Evolutionary conservation across 805 yeast genomes (phyloP).

Genomic region (Lachancea thermotolerans): DNA sequence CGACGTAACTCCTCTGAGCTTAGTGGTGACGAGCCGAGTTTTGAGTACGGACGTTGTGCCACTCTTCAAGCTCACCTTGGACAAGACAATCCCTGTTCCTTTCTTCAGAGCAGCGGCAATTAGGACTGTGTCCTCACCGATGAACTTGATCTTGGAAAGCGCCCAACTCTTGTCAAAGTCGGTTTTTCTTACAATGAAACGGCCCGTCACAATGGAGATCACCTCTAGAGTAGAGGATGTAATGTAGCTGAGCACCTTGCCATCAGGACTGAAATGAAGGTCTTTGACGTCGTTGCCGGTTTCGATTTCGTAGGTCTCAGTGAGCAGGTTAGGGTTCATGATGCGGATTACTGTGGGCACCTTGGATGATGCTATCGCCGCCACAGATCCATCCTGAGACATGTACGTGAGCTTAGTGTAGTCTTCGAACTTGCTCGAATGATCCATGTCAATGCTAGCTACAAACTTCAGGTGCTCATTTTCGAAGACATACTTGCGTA

Average conservation of each 20-base stretch:
- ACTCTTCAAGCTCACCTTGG: conserved; percentile 22
- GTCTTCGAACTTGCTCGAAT: conserved; percentile 44
- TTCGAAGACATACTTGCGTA: conserved; percentile 58
- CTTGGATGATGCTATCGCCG: conserved; percentile 63
- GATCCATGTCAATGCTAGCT: conserved; percentile 50
- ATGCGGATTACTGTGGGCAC: conserved; percentile 58
- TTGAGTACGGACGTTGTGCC: conserved; percentile 18
- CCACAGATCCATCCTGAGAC: conserved; percentile 52
- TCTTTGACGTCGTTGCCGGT: conserved; percentile 57
- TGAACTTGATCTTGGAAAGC: conserved; percentile 33
- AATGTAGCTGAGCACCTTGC: conserved; percentile 55
- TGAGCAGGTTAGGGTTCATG: conserved; percentile 50
- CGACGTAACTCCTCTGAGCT: conserved; percentile 51
- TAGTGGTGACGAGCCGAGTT: conserved; percentile 22
- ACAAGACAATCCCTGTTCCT: conserved; percentile 36
- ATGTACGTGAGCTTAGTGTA: conserved; percentile 55
- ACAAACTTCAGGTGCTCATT: conserved; percentile 56
- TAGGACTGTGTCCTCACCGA: conserved; percentile 31
- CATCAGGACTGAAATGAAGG: conserved; percentile 59
- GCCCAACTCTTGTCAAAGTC: conserved; percentile 31
- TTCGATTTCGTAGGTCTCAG: conserved; percentile 46
- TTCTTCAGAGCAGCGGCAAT: conserved; percentile 40
- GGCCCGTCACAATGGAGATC: conserved; percentile 37
- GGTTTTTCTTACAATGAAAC: conserved; percentile 30
- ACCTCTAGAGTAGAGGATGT: conserved; percentile 47